phyloP scores from a whole-genome alignment of 306 rosid genomes.

The Rubus parviflorus region DNA sequence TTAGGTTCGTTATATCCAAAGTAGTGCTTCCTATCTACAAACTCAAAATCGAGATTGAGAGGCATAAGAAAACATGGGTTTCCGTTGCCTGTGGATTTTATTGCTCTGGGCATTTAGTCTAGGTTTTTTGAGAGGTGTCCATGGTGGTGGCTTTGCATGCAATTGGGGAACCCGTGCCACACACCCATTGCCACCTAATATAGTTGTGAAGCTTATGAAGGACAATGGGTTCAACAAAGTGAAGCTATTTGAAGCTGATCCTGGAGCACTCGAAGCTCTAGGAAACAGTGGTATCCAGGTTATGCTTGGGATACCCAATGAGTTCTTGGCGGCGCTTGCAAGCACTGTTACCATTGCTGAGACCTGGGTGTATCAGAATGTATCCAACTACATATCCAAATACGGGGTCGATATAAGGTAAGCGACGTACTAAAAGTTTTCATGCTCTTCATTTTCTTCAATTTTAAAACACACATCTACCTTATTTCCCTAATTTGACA shows the following conservation, averaged over 20 bases:
- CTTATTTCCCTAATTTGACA: neutral
- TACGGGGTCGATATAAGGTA: constrained; percentile 75
- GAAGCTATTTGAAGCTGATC: constrained; percentile 90
- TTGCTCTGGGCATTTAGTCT: constrained; percentile 48
- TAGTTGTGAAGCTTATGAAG: constrained; percentile 66
- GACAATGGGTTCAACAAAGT: constrained; percentile 86
- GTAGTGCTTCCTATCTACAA: constrained; percentile 23
- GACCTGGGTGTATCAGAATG: constrained; percentile 76
- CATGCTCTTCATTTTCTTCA: neutral
- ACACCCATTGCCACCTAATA: constrained; percentile 63
- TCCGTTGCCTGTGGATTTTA: constrained; percentile 34
- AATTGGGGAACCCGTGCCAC: constrained; percentile 86
- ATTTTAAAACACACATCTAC: too few species aligned
- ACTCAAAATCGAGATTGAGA: neutral
- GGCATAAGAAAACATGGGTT: constrained; percentile 45
- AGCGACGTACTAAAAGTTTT: neutral
- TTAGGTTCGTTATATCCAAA: constrained; percentile 11
- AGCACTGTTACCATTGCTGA: constrained; percentile 58
- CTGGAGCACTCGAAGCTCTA: constrained; percentile 69
- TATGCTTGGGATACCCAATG: constrained; percentile 91
- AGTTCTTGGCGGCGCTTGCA: constrained; percentile 67
- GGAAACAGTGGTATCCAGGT: constrained; percentile 75
- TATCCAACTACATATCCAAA: constrained; percentile 65
- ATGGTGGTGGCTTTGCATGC: constrained; percentile 75
- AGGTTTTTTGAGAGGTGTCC: constrained; percentile 37